Evolutionary conservation across 164 flowering plant genomes (phyloP).

Genomic region (Annona squamosa): DNA sequence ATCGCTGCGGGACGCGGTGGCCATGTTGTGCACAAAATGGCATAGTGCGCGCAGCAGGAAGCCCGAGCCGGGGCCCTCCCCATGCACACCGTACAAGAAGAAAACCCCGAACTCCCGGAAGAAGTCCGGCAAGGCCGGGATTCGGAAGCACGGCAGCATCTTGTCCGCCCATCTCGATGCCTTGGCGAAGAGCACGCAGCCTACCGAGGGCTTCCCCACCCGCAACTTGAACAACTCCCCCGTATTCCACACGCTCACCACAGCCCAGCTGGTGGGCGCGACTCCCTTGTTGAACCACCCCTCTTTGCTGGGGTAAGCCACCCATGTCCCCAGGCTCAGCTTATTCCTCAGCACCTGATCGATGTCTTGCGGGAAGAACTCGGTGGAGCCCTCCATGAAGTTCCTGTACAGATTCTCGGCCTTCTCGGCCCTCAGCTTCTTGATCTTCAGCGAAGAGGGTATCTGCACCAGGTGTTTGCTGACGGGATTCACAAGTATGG

Average conservation of each 20-base stretch:
- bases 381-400: slow-evolving; percentile 33
- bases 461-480: slow-evolving; percentile 2
- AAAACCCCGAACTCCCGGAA: slow-evolving; percentile 51
- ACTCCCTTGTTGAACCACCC: slow-evolving; percentile 15
- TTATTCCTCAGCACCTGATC: slow-evolving; percentile 35
- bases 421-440: slow-evolving; percentile 34
- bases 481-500: slow-evolving; percentile 58
- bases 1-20: slow-evolving; percentile 18
- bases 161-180: slow-evolving; percentile 24
- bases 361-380: slow-evolving; percentile 62
- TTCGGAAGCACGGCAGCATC: slow-evolving; percentile 35
- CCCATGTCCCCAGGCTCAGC: slow-evolving; percentile 67
- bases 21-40: slow-evolving; percentile 50
- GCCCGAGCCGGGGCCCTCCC: slow-evolving; percentile 42
- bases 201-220: slow-evolving; percentile 33
- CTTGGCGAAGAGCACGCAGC: slow-evolving; percentile 27
- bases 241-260: slow-evolving; percentile 73
- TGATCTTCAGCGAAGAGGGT: slow-evolving; percentile 23
- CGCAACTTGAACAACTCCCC: slow-evolving; percentile 55
- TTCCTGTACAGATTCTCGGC: slow-evolving; percentile 45
- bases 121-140: slow-evolving; percentile 42
- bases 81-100: slow-evolving; percentile 53
- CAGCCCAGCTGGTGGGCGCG: slow-evolving; percentile 45
- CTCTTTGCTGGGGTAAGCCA: slow-evolving; percentile 34
- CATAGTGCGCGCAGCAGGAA: slow-evolving; percentile 33